Evolutionary conservation across 768 basidiomycete species (phyloP).

Genomic region (Lentinula edodes): DNA sequence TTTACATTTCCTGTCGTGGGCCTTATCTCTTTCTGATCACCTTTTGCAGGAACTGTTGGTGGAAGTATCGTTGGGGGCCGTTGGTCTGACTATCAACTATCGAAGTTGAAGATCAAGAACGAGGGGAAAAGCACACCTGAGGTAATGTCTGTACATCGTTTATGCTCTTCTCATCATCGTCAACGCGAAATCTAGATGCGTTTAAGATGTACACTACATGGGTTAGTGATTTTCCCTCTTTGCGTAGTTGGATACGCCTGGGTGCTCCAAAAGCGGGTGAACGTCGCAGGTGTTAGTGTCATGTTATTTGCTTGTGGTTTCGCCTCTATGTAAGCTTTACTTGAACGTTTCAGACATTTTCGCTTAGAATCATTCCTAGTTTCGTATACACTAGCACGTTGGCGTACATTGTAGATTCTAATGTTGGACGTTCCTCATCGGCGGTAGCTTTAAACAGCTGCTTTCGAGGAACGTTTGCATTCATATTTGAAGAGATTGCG

Average conservation of each 20-base stretch:
- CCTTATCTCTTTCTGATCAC: not conserved
- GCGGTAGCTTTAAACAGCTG: constrained; percentile 74
- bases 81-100: constrained; percentile 49
- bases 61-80: constrained; percentile 56
- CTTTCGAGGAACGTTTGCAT: constrained; percentile 66
- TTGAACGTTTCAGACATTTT: not conserved
- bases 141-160: constrained; percentile 26
- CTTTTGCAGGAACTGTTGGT: constrained; percentile 34
- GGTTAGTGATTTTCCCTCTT: constrained; percentile 55
- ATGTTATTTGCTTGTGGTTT: constrained; percentile 72
- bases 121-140: constrained; percentile 56
- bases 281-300: constrained; percentile 65
- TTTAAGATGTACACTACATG: constrained; percentile 53
- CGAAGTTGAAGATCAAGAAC: constrained; percentile 34
- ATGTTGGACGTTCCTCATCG: constrained; percentile 70
- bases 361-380: constrained; percentile 13
- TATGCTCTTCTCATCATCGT: not conserved
- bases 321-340: constrained; percentile 55
- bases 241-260: constrained; percentile 69
- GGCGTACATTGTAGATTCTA: constrained; percentile 85
- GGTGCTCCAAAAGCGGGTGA: constrained; percentile 57
- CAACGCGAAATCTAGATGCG: constrained; percentile 52
- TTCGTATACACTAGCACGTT: constrained; percentile 37
- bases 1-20: not conserved
- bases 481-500: constrained; percentile 65